Evolutionary conservation across 768 basidiomycete genomes (phyloP), one percentile per base, ranked within the genome.

Genomic region (Lactarius sanguifluus): DNA sequence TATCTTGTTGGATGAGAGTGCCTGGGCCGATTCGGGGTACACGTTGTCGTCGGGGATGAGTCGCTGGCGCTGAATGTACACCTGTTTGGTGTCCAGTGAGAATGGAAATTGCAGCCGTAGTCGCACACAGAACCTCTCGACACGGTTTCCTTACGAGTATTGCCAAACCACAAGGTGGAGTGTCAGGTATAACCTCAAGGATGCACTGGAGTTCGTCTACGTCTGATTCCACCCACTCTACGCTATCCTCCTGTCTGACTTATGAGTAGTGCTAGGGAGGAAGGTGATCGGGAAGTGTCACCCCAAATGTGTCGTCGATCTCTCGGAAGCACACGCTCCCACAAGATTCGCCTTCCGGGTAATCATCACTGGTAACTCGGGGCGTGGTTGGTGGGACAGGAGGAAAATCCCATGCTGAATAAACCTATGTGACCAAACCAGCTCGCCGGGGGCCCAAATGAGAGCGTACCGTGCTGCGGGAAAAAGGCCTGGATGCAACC

Each of bases 121-220:
- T 41, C 7, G 12, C 41, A 32, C 18, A 47, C 30, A 30, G n/a
- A 41, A 69, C 68, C 57, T 69, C 68, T 59, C 57, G 55, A 55
- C 68, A 69, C 15, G 68, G 65, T 16, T 54, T 67, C 56, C 68
- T 61, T 16, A 69, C 57, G 32, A 69, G 65, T 36, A 58, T 67
- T 10, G 69, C 69, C 2, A 70, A n/a, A 41, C 68, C 69, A 61
- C 69, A 70, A 6, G 69, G 69, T 2, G 20, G 4, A 8, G 64
- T 63, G 45, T 70, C 69, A 18, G 68, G 68, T 28, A 67, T 66
- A 23, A 69, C 61, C 32, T 69, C 65, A 30, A 69, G 56, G 40
- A 69, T 54, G 47, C 68, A 62, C 12, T 9, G 30, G 28, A 69
- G 65, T 28, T 67, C 68, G 23, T 67, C 57, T 15, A 69, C 5